phyloP scores from a whole-genome alignment of 2,329 filamentous ascomycete genomes.

The Calonectria naviculata region DNA sequence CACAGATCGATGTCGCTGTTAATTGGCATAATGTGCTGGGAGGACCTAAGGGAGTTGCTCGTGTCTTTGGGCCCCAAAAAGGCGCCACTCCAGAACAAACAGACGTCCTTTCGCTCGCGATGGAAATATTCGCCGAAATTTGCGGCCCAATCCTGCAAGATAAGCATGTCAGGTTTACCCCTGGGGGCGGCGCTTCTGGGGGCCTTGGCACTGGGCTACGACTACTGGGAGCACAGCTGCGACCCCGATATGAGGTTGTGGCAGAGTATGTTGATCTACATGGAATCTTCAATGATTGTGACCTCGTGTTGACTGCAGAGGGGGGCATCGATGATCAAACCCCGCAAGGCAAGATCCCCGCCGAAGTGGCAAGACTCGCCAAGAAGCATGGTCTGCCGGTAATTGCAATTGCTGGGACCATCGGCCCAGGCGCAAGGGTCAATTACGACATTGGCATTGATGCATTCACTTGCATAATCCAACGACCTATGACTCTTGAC shows the following conservation, averaged over 20 bases:
- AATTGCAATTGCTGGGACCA: conserved; percentile 51
- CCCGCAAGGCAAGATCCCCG: conserved; percentile 63
- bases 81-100: conserved; percentile 57
- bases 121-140: conserved; percentile 54
- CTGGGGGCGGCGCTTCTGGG: conserved; percentile 63
- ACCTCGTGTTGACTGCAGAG: conserved; percentile 64
- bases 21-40: conserved; percentile 64
- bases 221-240: conserved; percentile 57
- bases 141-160: conserved; percentile 46
- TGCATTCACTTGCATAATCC: conserved; percentile 47
- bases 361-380: conserved; percentile 60
- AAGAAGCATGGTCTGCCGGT: conserved; percentile 58
- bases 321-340: conserved; percentile 64
- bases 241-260: conserved; percentile 60
- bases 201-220: conserved; percentile 63
- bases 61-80: conserved; percentile 63
- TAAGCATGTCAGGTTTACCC: conserved; percentile 48
- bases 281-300: conserved; percentile 56
- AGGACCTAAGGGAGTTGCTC: conserved; percentile 59
- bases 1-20: conserved; percentile 60
- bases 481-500: conserved; percentile 44
- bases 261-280: conserved; percentile 62
- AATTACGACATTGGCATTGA: conserved; percentile 49
- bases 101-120: conserved; percentile 52
- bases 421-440: conserved; percentile 46